phyloP scores from a whole-genome alignment of 2,329 filamentous ascomycete genomes.

The Escovopsis sp. region DNA sequence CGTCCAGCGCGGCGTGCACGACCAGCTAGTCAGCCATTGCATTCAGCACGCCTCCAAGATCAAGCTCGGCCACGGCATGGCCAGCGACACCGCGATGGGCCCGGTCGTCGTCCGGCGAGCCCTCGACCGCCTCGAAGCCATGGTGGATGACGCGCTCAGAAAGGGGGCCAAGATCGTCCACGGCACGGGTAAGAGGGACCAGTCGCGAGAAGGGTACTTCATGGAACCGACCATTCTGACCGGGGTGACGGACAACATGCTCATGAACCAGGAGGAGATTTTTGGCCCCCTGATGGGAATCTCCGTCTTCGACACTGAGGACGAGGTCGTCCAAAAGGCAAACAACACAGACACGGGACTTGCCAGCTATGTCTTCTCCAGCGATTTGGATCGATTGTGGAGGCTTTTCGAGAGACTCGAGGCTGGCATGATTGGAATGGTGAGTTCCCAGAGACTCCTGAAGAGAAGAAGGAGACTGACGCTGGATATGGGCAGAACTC shows the following conservation, averaged over 20 bases:
- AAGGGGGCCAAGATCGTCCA: conserved; percentile 42
- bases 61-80: conserved; percentile 46
- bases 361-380: conserved; percentile 56
- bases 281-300: conserved; percentile 58
- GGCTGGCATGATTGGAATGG: conserved; percentile 22
- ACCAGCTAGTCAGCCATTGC: conserved; percentile 42
- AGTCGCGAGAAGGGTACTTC: conserved; percentile 40
- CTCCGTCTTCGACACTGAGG: conserved; percentile 54
- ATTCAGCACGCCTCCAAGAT: conserved; percentile 36
- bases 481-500: conserved; percentile 16
- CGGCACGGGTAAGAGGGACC: conserved; percentile 39
- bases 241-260: conserved; percentile 52
- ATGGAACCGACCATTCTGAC: conserved; percentile 55
- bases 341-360: conserved; percentile 55
- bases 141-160: conserved; percentile 42
- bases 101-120: conserved; percentile 20
- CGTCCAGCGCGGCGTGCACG: conserved; percentile 45
- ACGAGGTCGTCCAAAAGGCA: conserved; percentile 51
- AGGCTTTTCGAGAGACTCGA: conserved; percentile 35
- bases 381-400: conserved; percentile 25
- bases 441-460: conserved; percentile 10
- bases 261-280: conserved; percentile 52
- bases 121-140: conserved; percentile 26
- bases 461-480: neutral
- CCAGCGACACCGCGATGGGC: conserved; percentile 20